Evolutionary conservation across 106 monocot genomes (phyloP).

Genomic region (Vanilla planifolia): DNA sequence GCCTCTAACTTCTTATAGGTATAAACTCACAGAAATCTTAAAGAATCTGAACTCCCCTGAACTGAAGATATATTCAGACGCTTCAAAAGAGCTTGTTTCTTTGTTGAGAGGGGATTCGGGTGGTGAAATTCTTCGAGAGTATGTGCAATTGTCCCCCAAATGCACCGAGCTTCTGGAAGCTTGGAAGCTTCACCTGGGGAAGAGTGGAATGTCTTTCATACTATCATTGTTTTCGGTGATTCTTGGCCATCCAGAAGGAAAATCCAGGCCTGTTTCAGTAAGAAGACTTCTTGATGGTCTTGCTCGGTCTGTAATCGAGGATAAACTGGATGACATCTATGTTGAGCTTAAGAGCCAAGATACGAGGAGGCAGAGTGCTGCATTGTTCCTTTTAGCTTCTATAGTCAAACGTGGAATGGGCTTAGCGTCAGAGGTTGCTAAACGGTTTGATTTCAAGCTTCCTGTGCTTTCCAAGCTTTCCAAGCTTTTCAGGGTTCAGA

Average conservation of each 20-base stretch:
- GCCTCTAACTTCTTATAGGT: constrained; percentile 17
- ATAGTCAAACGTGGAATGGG: constrained; percentile 45
- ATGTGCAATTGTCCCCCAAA: constrained; percentile 50
- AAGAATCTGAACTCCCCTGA: constrained; percentile 55
- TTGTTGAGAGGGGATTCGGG: constrained; percentile 42
- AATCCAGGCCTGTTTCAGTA: constrained; percentile 21
- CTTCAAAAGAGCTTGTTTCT: constrained; percentile 58
- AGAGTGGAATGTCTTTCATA: constrained; percentile 53
- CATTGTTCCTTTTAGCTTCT: constrained; percentile 48
- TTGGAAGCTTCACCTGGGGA: constrained; percentile 64
- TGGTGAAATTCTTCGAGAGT: constrained; percentile 37
- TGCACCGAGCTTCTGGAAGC: constrained; percentile 56
- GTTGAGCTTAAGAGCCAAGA: constrained; percentile 58
- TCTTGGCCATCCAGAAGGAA: constrained; percentile 56
- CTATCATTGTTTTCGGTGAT: constrained; percentile 44
- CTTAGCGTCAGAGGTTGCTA: constrained; percentile 75
- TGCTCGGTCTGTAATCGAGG: constrained; percentile 33
- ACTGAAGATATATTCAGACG: constrained; percentile 48
- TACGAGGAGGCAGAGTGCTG: constrained; percentile 54
- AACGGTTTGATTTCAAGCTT: constrained; percentile 65
- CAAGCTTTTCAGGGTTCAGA: constrained; percentile 34
- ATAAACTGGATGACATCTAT: constrained; percentile 60
- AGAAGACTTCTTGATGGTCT: constrained; percentile 45
- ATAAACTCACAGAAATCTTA: constrained; percentile 54
- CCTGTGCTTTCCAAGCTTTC: constrained; percentile 49